A percentile compares a stretch with the other conserved stretches of the same genome.
These are phyloP conservation scores for Fermentozyma sake DNA, from an alignment of 1,139 yeast species.

Conservation along the genomic window DNA sequence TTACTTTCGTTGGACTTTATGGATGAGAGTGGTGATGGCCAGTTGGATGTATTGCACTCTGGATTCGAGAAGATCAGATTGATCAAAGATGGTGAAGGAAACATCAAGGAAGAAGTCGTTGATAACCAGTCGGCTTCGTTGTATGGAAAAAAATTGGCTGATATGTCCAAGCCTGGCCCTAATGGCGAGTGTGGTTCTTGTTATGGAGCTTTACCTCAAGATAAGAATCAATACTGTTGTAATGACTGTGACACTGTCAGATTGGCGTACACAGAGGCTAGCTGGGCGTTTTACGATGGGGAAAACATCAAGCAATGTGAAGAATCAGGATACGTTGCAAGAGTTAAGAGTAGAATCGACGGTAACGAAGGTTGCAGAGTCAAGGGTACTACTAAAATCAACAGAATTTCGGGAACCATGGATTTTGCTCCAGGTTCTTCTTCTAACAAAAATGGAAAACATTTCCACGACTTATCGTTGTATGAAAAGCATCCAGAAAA, in stretches of 20 bases:
- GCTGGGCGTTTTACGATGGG: conserved; percentile 93
- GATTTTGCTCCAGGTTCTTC: conserved; percentile 95
- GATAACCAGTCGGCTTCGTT: conserved; percentile 18
- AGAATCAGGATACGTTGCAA: conserved; percentile 72
- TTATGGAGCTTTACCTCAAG: conserved; percentile 76
- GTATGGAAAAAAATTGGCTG: conserved; percentile 25
- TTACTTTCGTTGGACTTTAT: conserved; percentile 43
- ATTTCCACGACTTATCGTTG: conserved; percentile 80
- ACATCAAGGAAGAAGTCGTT: conserved; percentile 23
- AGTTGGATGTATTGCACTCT: conserved; percentile 62
- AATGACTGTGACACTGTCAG: conserved; percentile 81
- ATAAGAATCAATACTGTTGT: conserved; percentile 65
- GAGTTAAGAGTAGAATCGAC: conserved; percentile 51
- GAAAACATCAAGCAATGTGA: conserved; percentile 85
- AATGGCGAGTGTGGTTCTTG: conserved; percentile 76
- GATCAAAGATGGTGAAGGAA: conserved; percentile 25
- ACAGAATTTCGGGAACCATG: conserved; percentile 83
- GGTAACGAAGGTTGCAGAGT: conserved; percentile 80
- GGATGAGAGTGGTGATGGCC: conserved; percentile 84
- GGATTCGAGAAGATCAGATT: conserved; percentile 73
- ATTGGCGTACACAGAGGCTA: conserved; percentile 67
- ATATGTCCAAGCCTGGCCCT: conserved; percentile 26
- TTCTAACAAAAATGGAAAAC: conserved; percentile 51
- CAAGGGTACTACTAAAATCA: conserved; percentile 72
- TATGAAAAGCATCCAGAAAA: conserved; percentile 52